These are phyloP conservation scores for Trametes elegans DNA, from an alignment of 768 basidiomycete species.

Conservation along the genomic window DNA sequence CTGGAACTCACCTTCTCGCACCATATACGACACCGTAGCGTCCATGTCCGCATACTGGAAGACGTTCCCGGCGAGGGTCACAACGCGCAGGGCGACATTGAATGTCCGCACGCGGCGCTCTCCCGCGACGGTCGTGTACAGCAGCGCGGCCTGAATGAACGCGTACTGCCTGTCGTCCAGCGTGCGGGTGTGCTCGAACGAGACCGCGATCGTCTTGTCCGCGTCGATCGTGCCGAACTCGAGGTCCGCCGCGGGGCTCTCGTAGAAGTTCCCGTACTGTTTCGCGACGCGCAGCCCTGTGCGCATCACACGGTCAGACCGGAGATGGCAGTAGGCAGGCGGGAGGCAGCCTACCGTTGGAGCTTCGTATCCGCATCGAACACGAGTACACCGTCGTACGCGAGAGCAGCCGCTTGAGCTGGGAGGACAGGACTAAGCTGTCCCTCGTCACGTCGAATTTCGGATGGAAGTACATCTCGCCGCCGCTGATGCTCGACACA, in stretches of 20 bases:
- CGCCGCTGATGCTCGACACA: slow-evolving; percentile 76
- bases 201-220: slow-evolving; percentile 73
- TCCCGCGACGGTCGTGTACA: slow-evolving; percentile 80
- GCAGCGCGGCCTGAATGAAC: slow-evolving; percentile 80
- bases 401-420: slow-evolving; percentile 64
- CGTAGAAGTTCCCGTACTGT: slow-evolving; percentile 74
- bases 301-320: too few species aligned
- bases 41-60: slow-evolving; percentile 93
- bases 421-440: slow-evolving; percentile 61
- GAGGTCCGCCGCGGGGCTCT: slow-evolving; percentile 66
- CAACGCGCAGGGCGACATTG: slow-evolving; percentile 84
- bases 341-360: slow-evolving; percentile 55
- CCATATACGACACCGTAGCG: slow-evolving; percentile 66
- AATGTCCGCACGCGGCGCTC: slow-evolving; percentile 79
- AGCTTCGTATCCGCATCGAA: slow-evolving; percentile 78
- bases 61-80: slow-evolving; percentile 83
- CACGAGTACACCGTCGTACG: slow-evolving; percentile 80
- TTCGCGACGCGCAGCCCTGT: slow-evolving; percentile 61
- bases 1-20: slow-evolving; percentile 70
- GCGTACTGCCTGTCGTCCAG: slow-evolving; percentile 73
- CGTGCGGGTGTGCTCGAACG: slow-evolving; percentile 67
- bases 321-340: neutral
- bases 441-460: slow-evolving; percentile 78
- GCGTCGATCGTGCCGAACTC: slow-evolving; percentile 79
- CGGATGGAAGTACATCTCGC: slow-evolving; percentile 90